Base-by-base conservation (phyloP, 2,329 filamentous ascomycete species). In the Pestalotiopsis sp. region DNA sequence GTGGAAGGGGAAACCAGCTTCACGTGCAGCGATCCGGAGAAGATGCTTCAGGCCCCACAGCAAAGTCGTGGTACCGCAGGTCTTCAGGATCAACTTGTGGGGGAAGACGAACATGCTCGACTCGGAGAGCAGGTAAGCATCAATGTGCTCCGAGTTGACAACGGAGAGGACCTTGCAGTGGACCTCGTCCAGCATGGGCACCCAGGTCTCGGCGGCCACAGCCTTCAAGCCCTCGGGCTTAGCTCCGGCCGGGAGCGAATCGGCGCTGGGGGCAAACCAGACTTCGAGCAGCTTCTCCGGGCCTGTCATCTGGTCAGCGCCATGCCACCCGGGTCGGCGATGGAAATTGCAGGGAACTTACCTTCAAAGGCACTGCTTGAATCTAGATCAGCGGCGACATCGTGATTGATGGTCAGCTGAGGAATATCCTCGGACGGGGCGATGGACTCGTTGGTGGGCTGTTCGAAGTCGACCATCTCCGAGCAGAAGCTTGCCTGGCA, bases 101-200 rank as follows among this genome's bases (percentile, higher is more conserved):
- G 95, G 94, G 82, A 97, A 99, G 75, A 99, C 94, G 80, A 99
- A 99, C 95, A 99, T 97, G 92, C 96, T 98, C 56, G 96, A 98
- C 84, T 99, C 96, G 72, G 96, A 99, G 68, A 99, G 87, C 6
- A 99, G 90, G 79, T 99, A 99, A 73, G 96, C 95, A 78, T 99
- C 96, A 75, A 98, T 92, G 78, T 95, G 91, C 72, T 97, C 94
- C 27, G 95, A 97, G 79, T 95, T 91, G 72, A 99, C 89, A 71
- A 97, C 92, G 4, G 96, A 99, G 68, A 99, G 87, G 67, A 99
- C 94, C 84, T 99, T 96, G 90, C 96, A 99, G 81, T 98, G 97
- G 83, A 99, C 96, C 78, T 98, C 88, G 79, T 99, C 96, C 69
- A 99, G 89, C 96, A 99, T 98, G 69, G 91, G 91, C 81, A 97